Conservation (phyloP, 139 green algal genomes). For the Nannochloris sp. region DNA sequence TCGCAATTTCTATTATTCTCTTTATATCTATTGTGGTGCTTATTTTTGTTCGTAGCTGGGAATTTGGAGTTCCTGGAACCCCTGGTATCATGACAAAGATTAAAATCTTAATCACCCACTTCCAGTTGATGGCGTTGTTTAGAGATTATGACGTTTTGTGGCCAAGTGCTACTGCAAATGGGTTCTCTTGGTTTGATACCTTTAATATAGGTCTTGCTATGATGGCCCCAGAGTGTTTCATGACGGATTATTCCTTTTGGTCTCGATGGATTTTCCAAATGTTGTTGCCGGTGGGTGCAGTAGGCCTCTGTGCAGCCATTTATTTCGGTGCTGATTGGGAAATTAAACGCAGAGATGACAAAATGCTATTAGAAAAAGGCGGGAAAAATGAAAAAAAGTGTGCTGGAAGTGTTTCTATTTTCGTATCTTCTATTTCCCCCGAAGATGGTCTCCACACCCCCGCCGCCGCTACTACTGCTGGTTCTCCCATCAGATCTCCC, state of each 20-base stretch:
- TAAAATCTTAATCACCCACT: conserved; percentile 36
- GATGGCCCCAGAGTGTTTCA: conserved; percentile 25
- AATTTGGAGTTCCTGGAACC: conserved; percentile 3
- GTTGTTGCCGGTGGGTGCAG: conserved; percentile 15
- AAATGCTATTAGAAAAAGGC: too few relatives aligned
- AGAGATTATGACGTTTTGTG: conserved; percentile 34
- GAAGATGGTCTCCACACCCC: too few relatives aligned
- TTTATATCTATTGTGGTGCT: conserved; percentile 2
- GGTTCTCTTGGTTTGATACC: conserved; percentile 24
- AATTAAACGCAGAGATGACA: too few relatives aligned
- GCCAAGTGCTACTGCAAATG: conserved; percentile 13
- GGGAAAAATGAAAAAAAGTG: too few relatives aligned
- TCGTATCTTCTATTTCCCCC: too few relatives aligned
- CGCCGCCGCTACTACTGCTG: too few relatives aligned
- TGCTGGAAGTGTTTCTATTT: too few relatives aligned
- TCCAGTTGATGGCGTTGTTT: conserved; percentile 39
- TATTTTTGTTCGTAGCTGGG: conserved; percentile 22
- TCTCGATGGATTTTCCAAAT: conserved; percentile 21
- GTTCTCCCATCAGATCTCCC: too few relatives aligned
- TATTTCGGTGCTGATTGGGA: background rate
- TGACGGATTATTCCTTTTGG: conserved; percentile 24
- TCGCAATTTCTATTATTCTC: conserved; percentile 10
- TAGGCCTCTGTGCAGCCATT: conserved; percentile 1
- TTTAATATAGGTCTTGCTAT: conserved; percentile 32
- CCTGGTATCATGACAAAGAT: conserved; percentile 35